Base-by-base conservation (phyloP, 257 asterid genomes). In the Plantago major region DNA sequence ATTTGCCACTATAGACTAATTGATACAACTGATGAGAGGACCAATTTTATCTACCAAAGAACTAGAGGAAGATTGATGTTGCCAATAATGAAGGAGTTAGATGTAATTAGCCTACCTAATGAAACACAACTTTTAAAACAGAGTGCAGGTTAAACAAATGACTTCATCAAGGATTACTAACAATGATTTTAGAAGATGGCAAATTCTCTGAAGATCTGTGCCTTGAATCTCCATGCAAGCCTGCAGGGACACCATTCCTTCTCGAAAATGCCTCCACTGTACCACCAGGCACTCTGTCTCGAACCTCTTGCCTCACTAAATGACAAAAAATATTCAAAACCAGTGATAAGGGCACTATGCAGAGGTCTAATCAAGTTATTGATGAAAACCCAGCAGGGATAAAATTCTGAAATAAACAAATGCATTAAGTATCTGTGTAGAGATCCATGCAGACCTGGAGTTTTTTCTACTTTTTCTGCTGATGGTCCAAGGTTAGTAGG, bases 111-210 rank as follows among this genome's bases (percentile, higher is more conserved):
- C 6, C 40, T 33, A 33, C 8, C 7, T 33, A 33, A 33, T 33
- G 8, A 33, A 33, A 5, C 40, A 33, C 40, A 5, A 4, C 40
- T 33, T 4, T 4, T 33, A 4, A 33, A 33, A 33, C 40, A 33
- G 40, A 33, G 40, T 33, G 40, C 40, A 33, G 40, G 3, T 33
- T 33, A 7, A 33, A 33, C 37, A 40, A 38, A 65, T 13, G 50
- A 55, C 14, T 60, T 45, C 3, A 56, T 64, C 12, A 19, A 42
- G 11, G 42, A 4, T 62, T 53, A 55, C 93, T 42, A 58, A 89
- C 96, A 84, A 69, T 80, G 37, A 82, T 89, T 69, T 82, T 86
- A 52, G 93, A 82, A 17, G 88, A 77, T 12, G 91, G 84, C 19
- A 74, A 71, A 56, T 79, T 75, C 1, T 84, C 94, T 11, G 84